These are phyloP conservation scores for Nemania diffusa DNA, from an alignment of 2,329 filamentous ascomycete species.

Conservation along the genomic window DNA sequence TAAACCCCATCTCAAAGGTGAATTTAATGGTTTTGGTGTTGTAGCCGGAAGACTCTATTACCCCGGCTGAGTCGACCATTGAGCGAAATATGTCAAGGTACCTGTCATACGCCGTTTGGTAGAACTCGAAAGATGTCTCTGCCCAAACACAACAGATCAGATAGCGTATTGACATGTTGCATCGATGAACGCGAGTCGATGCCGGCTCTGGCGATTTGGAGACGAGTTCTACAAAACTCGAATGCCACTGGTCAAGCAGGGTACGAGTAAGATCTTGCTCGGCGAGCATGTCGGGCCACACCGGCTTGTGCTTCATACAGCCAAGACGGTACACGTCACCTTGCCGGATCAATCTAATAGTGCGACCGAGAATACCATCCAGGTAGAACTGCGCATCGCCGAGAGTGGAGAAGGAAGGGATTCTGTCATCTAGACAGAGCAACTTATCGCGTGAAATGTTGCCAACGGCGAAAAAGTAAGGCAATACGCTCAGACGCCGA, in stretches of 20 bases:
- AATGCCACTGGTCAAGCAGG: slow-evolving; percentile 47
- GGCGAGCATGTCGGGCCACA: slow-evolving; percentile 35
- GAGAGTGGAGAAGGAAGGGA: slow-evolving; percentile 41
- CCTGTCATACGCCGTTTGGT: slow-evolving; percentile 52
- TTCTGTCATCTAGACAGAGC: slow-evolving; percentile 39
- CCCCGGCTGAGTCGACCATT: slow-evolving; percentile 46
- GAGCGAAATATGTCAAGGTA: slow-evolving; percentile 46
- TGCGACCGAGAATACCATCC: slow-evolving; percentile 45
- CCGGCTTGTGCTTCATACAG: slow-evolving; percentile 24
- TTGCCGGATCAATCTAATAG: slow-evolving; percentile 47
- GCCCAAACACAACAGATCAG: slow-evolving; percentile 51
- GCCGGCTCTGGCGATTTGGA: background rate
- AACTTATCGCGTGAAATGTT: slow-evolving; percentile 37
- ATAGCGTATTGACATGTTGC: slow-evolving; percentile 48
- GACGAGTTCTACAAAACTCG: slow-evolving; percentile 41
- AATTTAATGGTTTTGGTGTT: slow-evolving; percentile 45
- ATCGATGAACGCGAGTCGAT: slow-evolving; percentile 16
- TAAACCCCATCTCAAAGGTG: slow-evolving; percentile 55
- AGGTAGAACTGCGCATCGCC: slow-evolving; percentile 48
- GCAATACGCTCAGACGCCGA: slow-evolving; percentile 53
- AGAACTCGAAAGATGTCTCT: slow-evolving; percentile 43
- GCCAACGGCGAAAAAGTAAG: slow-evolving; percentile 52
- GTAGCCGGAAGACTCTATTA: slow-evolving; percentile 30
- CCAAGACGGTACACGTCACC: slow-evolving; percentile 46
- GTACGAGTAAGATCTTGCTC: slow-evolving; percentile 40